Evolutionary conservation across 768 basidiomycete genomes (phyloP), one percentile per base, ranked within the genome.

Genomic region (Suillus spraguei): DNA sequence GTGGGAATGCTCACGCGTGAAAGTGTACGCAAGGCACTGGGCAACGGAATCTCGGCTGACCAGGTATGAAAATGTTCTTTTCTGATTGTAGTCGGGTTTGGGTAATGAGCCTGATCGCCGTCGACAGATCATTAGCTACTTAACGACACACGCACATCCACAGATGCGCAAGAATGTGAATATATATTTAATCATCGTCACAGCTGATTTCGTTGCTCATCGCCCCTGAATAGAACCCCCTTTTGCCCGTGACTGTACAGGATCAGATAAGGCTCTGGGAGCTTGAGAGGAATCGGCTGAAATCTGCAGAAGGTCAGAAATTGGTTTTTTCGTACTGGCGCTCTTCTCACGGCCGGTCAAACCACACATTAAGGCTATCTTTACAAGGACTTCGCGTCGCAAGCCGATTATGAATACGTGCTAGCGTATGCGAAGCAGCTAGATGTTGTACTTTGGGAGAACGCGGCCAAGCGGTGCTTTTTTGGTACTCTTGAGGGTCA

Each of bases 211-310:
- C 8, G 41, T 56, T 39, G 63, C 61, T 68, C 52, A 67, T 13
- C 63, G 61, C 50, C 69, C 68, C 60, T 62, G 16, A 55, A 33
- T 72, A 96, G 93, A 94, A 93, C 72, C 96, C 96, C 10, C 80
- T 99, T 16, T 81, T 99, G 28, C 97, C 97, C 35, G 95, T 97
- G 50, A 99, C 97, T 0, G 97, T 99, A 0, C 95, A 97, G 72
- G 97, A 99, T 78, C 97, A 99, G 77, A 92, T 99, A 65, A 88
- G 97, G 63, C 82, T 99, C 20, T 99, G 97, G 95, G 96, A 99
- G 76, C 82, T 96, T 50, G 97, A 99, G 79, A 86, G 91, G 76
- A 95, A 97, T 74, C 86, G 97, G 60, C 81, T 99, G 11, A 90
- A 92, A 70, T 89, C 92, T 47, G 82, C 88, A 74, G 92, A 97